Percentiles rank a stretch among this genome's conserved stretches.
phyloP scores from a whole-genome alignment of 345 rosid species.

The Moricandia arvensis region DNA sequence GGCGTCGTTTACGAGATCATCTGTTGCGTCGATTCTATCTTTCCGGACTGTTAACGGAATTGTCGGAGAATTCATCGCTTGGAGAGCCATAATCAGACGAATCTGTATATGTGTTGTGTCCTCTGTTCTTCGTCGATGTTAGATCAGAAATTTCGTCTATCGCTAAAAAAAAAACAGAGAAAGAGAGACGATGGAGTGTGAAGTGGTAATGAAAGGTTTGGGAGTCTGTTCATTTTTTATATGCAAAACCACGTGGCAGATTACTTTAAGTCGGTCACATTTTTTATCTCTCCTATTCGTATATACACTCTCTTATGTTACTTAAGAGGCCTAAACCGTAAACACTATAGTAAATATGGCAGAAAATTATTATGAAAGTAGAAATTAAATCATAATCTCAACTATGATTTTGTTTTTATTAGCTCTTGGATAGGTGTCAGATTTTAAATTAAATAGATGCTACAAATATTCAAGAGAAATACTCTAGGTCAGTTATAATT shows the following conservation, averaged over 20 bases:
- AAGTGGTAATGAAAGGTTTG: slow-evolving; percentile 24
- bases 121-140: not conserved
- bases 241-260: slow-evolving; percentile 38
- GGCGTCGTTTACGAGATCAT: slow-evolving; percentile 34
- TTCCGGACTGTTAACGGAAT: slow-evolving; percentile 21
- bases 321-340: slow-evolving; percentile 19
- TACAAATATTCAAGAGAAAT: not conserved
- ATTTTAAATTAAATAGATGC: not conserved
- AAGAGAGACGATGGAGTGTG: slow-evolving; percentile 22
- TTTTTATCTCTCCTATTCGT: slow-evolving; percentile 18
- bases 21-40: slow-evolving; percentile 13
- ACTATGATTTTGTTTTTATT: not conserved
- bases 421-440: slow-evolving; percentile 9
- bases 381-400: not conserved
- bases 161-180: not conserved
- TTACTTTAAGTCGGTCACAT: slow-evolving; percentile 64
- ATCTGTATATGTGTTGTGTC: not conserved
- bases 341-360: not conserved
- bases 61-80: slow-evolving; percentile 54
- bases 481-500: too few relatives aligned
- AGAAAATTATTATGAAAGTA: not conserved
- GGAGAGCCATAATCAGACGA: slow-evolving; percentile 55
- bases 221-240: slow-evolving; percentile 27
- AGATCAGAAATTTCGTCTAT: not conserved
- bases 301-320: not conserved